Conservation (phyloP, 331 rosid species). For the Quercus phellos region DNA sequence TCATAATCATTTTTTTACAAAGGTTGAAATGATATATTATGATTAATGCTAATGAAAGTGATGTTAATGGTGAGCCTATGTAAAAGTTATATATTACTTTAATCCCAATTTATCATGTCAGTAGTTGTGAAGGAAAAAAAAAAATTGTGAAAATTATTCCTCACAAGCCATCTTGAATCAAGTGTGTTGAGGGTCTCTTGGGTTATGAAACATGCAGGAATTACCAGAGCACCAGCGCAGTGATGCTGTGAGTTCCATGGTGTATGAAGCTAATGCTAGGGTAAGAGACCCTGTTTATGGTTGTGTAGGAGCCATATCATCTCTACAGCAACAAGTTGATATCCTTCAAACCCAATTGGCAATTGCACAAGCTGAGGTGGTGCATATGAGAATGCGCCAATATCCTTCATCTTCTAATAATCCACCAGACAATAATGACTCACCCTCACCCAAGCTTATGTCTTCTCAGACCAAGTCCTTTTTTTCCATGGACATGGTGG, state of each 20-base stretch:
- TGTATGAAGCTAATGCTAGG: slow-evolving; percentile 93
- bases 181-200: background rate
- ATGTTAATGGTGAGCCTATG: too few species aligned
- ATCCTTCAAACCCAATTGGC: slow-evolving; percentile 79
- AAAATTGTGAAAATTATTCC: too few species aligned
- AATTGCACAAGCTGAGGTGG: slow-evolving; percentile 73
- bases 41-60: too few species aligned
- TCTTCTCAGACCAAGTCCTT: slow-evolving; percentile 55
- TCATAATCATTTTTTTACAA: too few species aligned
- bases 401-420: slow-evolving; percentile 23
- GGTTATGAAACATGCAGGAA: slow-evolving; percentile 42
- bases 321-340: slow-evolving; percentile 81
- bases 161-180: too few species aligned
- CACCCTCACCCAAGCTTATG: slow-evolving; percentile 24
- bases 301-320: slow-evolving; percentile 91
- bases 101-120: too few species aligned
- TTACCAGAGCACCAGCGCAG: slow-evolving; percentile 74
- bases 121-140: too few species aligned
- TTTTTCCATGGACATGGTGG: slow-evolving; percentile 56
- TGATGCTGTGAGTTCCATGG: slow-evolving; percentile 97
- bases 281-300: slow-evolving; percentile 93
- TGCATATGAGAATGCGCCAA: slow-evolving; percentile 62
- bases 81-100: too few species aligned
- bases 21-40: too few species aligned
- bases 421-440: slow-evolving; percentile 15